Percentiles rank a stretch among this genome's conserved stretches.
Evolutionary conservation across 164 flowering plant genomes (phyloP).

Genomic region (Pachysandra terminalis): DNA sequence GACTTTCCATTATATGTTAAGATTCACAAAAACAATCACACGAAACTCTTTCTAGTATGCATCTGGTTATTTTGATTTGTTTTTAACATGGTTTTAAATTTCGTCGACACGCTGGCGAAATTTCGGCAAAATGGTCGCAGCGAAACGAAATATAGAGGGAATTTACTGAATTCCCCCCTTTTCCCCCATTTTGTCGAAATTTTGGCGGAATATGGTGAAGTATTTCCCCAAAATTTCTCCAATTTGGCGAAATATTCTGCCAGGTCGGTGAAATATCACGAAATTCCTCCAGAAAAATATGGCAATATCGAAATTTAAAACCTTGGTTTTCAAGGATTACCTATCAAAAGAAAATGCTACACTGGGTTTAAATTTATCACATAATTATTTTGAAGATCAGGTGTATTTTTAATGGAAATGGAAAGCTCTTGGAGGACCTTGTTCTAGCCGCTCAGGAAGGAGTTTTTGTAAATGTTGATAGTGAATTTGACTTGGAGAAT

Average conservation of each 20-base stretch:
- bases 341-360: background rate
- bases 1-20: background rate
- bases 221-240: no score
- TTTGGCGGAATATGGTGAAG: no score
- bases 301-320: no score
- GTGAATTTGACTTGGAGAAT: slow-evolving; percentile 94
- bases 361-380: background rate
- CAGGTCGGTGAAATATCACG: no score
- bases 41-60: background rate
- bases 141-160: no score
- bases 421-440: slow-evolving; percentile 86
- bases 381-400: slow-evolving; percentile 27
- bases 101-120: no score
- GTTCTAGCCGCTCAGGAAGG: slow-evolving; percentile 88
- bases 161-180: no score
- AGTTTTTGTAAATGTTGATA: slow-evolving; percentile 89
- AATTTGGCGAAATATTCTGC: no score
- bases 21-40: background rate
- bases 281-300: no score
- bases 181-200: no score
- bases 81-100: background rate
- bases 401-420: slow-evolving; percentile 96
- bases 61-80: no score
- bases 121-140: no score
- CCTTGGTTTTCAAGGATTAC: background rate